Base-by-base conservation (phyloP, 257 asterid genomes). In the Fraxinus excelsior region DNA sequence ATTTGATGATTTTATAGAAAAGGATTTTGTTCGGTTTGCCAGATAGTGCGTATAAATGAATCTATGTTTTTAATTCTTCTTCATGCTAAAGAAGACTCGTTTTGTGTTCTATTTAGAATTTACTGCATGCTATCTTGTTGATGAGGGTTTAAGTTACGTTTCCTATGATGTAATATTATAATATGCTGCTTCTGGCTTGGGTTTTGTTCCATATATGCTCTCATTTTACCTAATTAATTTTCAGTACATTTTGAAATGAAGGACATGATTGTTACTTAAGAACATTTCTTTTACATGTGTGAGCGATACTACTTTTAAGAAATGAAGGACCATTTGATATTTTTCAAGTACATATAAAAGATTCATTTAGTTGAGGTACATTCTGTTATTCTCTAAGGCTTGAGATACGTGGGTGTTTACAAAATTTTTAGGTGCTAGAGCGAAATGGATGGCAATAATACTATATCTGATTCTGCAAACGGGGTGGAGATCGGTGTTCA, bases 371-470 rank as follows among this genome's bases (percentile, higher is more conserved):
- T 25, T 9, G 67, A 21, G 67, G 19, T 29, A 62, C 67, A 74
- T 32, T 53, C 31, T 44, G 66, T 77, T 69, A 16, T 62, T 68
- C 73, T 65, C 80, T 60, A 58, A 73, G 75, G 71, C 6, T 56
- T 34, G 16, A 73, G 73, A 74, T 76, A 77, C 31, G 67, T 49
- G 46, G 68, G 16, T 40, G 51, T 62, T 42, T 23, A 2, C 42
- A 11, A 40, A 12, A 9, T 72, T 82, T 71, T 67, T 26, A 80
- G 87, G 72, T 82, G 77, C 68, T 60, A 69, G 78, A 79, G 73
- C 44, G 56, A 25, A 76, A 85, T 62, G 68, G 68, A 85, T 77
- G 80, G 84, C 77, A 85, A 87, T 25, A 77, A 67, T 66, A 4
- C 11, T 26, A 73, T 77, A 77, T 73, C 87, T 9, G 76, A 42